These are phyloP conservation scores for Lentinula novae-zelandiae DNA, from an alignment of 1,284 basidiomycete genomes.

Conservation along the genomic window DNA sequence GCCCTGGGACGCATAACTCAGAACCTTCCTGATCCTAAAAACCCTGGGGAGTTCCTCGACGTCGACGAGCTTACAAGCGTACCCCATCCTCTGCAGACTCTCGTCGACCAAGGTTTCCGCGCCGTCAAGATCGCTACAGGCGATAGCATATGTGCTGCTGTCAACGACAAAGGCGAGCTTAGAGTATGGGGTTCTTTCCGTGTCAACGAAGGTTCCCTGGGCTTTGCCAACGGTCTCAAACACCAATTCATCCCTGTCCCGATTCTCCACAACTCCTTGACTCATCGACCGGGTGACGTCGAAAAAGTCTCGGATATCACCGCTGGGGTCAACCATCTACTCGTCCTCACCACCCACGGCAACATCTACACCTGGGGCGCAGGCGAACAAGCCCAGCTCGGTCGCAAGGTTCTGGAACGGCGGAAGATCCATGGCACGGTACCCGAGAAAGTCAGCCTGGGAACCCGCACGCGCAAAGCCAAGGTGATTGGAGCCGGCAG, in stretches of 20 bases:
- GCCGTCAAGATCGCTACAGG: slow-evolving; percentile 82
- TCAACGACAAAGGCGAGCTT: slow-evolving; percentile 76
- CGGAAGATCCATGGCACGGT: slow-evolving; percentile 81
- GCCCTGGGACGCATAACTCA: slow-evolving; percentile 82
- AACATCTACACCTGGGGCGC: slow-evolving; percentile 86
- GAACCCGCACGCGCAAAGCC: slow-evolving; percentile 63
- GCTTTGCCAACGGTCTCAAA: slow-evolving; percentile 70
- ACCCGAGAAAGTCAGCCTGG: slow-evolving; percentile 79
- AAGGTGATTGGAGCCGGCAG: slow-evolving; percentile 76
- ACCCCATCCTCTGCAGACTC: slow-evolving; percentile 70
- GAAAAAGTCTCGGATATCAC: slow-evolving; percentile 78
- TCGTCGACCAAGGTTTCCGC: slow-evolving; percentile 75
- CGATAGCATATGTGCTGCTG: slow-evolving; percentile 81
- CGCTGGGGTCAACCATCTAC: slow-evolving; percentile 83
- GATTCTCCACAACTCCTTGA: slow-evolving; percentile 54
- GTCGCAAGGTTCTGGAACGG: slow-evolving; percentile 80
- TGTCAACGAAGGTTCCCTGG: slow-evolving; percentile 79
- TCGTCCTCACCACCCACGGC: slow-evolving; percentile 83
- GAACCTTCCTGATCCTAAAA: slow-evolving; percentile 65
- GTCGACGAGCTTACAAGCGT: slow-evolving; percentile 77
- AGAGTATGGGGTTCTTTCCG: slow-evolving; percentile 92
- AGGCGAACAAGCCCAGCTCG: slow-evolving; percentile 84
- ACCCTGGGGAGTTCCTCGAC: slow-evolving; percentile 56
- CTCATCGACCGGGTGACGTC: slow-evolving; percentile 56
- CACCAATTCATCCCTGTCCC: slow-evolving; percentile 70